Base-by-base conservation (phyloP, 2,329 filamentous ascomycete species). In the Cytospora leucostoma region DNA sequence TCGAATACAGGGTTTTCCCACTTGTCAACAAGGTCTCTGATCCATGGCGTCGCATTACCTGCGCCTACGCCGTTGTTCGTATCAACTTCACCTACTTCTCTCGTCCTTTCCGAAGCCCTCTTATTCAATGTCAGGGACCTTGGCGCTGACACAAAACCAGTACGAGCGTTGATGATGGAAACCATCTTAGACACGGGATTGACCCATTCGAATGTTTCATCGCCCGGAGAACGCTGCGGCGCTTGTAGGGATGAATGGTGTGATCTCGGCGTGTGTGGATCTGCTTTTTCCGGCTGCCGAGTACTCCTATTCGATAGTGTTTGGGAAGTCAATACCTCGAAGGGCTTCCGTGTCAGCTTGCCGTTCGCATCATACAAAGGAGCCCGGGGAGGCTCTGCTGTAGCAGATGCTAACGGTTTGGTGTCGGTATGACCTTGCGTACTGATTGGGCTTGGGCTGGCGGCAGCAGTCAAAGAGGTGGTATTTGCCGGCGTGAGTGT, bases 1-100 rank as follows among this genome's bases (percentile, higher is more conserved):
- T 81, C 76, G 72, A 96, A 97, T 0, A 91, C 78, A 0, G 92
- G 91, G 64, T 93, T 96, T 10, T 89, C 75, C 91, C 92, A 96
- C 10, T 78, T 79, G 40, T 80, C 73, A 1, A 92, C 74, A 7
- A 94, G 69, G 7, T 80, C 76, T 10, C 81, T 78, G 3, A 93
- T 75, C 89, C 89, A 92, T 11, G 73, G 68, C 63, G 61, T 50
- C 50, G 68, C 34, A 59, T 68, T 64, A 7, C 7, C 37, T 0
- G 19, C 19, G 15, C 13, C 33, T 4, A n/a, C 19, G 12, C 7
- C 19, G 33, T 19, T 44, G 33, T 74, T 10, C 73, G 77, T 17
- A 72, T 71, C 35, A 71, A 69, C 61, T 74, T 75, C 37, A 76
- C 69, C 50, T 70, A 63, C 33, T 75, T 69, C 11, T 66, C 69